Conservation (phyloP, 768 basidiomycete genomes). For the Pleurotus sapidus region DNA sequence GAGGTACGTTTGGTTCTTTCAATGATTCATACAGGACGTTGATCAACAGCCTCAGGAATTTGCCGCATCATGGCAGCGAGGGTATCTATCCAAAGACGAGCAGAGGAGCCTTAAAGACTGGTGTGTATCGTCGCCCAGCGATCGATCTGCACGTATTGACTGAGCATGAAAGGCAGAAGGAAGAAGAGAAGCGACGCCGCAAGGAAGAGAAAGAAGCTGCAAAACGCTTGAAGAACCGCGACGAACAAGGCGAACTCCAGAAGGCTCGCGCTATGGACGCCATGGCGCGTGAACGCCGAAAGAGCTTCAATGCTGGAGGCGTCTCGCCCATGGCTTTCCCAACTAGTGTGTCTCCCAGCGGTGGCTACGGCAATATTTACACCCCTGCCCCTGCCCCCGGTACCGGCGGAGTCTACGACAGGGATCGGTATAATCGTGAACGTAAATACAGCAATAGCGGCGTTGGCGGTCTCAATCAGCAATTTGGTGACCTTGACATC, state of each 20-base stretch:
- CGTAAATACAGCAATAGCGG: conserved; percentile 30
- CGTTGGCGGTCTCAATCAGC: conserved; percentile 21
- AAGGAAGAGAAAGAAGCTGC: conserved; percentile 43
- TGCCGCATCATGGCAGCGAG: conserved; percentile 52
- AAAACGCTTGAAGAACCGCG: conserved; percentile 50
- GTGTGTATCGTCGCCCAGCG: conserved; percentile 21
- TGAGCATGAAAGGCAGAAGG: conserved; percentile 36
- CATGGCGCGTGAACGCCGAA: conserved; percentile 44
- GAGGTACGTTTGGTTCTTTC: conserved; percentile 27
- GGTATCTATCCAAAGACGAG: conserved; percentile 33
- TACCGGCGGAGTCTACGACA: conserved; percentile 17
- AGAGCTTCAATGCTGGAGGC: conserved; percentile 47
- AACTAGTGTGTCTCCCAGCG: conserved; percentile 4
- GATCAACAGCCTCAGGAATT: conserved; percentile 43
- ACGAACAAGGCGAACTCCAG: conserved; percentile 54
- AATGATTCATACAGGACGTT: too few relatives aligned
- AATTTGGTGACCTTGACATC: conserved; percentile 18
- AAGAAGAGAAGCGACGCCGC: conserved; percentile 41
- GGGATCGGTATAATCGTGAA: conserved; percentile 17
- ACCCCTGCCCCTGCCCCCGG: conserved; percentile 16
- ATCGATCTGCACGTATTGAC: conserved; percentile 2
- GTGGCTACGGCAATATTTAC: conserved; percentile 7
- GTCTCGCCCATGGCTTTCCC: conserved; percentile 31
- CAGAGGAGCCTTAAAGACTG: conserved; percentile 43
- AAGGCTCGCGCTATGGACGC: conserved; percentile 57